Conservation (phyloP, 2,329 filamentous ascomycete species). For the Trichoderma afroharzianum region DNA sequence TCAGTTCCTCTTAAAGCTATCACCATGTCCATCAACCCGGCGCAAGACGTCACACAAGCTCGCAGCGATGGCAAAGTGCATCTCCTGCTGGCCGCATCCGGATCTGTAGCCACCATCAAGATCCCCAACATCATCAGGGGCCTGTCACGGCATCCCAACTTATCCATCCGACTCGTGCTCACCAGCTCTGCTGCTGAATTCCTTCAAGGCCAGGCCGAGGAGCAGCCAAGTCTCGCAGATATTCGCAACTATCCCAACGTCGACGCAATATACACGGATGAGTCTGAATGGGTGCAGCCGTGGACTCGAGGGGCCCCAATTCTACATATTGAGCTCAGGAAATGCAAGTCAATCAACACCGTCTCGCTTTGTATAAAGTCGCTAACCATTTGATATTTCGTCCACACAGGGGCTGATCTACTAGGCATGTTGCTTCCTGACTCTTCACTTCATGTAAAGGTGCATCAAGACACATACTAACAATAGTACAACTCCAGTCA, state of each 20-base stretch:
- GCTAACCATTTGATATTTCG: not conserved
- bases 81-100: slow-evolving; percentile 40
- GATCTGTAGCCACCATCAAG: slow-evolving; percentile 84
- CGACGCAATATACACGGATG: slow-evolving; percentile 75
- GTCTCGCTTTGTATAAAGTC: not conserved
- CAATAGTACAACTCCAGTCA: slow-evolving; percentile 45
- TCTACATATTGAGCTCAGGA: slow-evolving; percentile 82
- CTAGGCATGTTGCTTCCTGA: slow-evolving; percentile 20
- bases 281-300: slow-evolving; percentile 76
- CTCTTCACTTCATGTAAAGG: not conserved
- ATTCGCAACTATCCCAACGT: slow-evolving; percentile 65
- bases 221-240: slow-evolving; percentile 67
- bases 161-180: slow-evolving; percentile 83
- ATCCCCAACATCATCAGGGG: slow-evolving; percentile 62
- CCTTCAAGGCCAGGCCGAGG: slow-evolving; percentile 67
- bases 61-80: slow-evolving; percentile 40
- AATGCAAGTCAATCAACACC: slow-evolving; percentile 35
- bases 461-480: not conserved
- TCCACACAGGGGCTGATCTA: slow-evolving; percentile 58
- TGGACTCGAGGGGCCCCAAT: slow-evolving; percentile 80
- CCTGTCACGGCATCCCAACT: slow-evolving; percentile 47
- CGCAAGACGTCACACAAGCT: slow-evolving; percentile 32
- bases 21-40: slow-evolving; percentile 22
- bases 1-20: not conserved
- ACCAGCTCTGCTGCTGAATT: slow-evolving; percentile 73